Evolutionary conservation across 495 filamentous ascomycete species (phyloP), one percentile per base, ranked within the genome.

Genomic region (Podospora sp.): DNA sequence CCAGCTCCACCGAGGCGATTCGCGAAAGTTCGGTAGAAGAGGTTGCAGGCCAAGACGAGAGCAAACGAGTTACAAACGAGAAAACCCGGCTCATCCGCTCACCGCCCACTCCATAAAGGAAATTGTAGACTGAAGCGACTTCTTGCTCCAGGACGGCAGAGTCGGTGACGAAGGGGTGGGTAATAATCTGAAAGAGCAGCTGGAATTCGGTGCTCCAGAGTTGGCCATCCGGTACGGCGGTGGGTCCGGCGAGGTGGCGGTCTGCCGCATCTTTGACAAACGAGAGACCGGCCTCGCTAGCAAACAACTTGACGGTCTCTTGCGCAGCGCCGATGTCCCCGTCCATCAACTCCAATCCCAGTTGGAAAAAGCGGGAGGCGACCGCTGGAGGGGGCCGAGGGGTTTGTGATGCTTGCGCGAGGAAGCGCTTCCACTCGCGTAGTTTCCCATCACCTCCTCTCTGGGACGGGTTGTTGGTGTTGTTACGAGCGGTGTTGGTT

Each of bases 211-310:
- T 63, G 6, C 62, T 26, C 76, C 75, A 80, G 27, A 78, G 50
- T 8, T 9, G 3, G 55, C 29, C n/a, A n/a, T 60, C 25, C 20
- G 68, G 60, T 50, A 46, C 50, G n/a, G 26, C 21, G 16, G 49
- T 35, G 9, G 24, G 46, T 0, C 24, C 33, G n/a, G 70, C 65
- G 8, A 76, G 71, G 21, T 75, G 67, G 22, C 67, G 68, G 16
- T 81, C 76, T 24, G 68, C 60, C 16, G 79, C 67, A 27, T 76
- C 66, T 60, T 72, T 78, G 50, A 81, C 66, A 27, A 75, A 76
- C 12, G 18, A 66, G 5, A 81, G 76, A 6, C 79, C 79, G 20
- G 60, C 60, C 8, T 81, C 77, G 20, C 69, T 69, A 9, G 76
- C 74, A 58, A 82, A 68, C 3, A 75, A 63, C 59, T 67, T 75